A percentile compares a stretch with the other conserved stretches of the same genome.
These are phyloP conservation scores for Apiospora aurea DNA, from an alignment of 2,329 filamentous ascomycete species.

Conservation along the genomic window DNA sequence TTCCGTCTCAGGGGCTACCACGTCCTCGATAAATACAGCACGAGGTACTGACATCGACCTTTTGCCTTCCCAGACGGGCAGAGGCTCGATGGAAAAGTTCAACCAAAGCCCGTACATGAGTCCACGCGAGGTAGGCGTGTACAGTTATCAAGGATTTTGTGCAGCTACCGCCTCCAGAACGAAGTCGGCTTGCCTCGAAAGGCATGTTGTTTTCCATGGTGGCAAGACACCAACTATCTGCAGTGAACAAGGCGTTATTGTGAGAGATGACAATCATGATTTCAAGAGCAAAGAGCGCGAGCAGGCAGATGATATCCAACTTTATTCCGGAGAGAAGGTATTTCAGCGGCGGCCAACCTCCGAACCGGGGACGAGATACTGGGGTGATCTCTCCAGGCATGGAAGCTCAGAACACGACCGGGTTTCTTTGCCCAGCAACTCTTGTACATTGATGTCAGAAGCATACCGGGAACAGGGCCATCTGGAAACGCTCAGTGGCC, in stretches of 20 bases:
- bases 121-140: slow-evolving; percentile 34
- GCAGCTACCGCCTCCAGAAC: slow-evolving; percentile 35
- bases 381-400: neutral
- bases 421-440: neutral
- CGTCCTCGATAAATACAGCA: slow-evolving; percentile 25
- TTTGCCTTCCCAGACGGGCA: slow-evolving; percentile 40
- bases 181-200: slow-evolving; percentile 37
- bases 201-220: slow-evolving; percentile 39
- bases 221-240: slow-evolving; percentile 38
- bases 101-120: slow-evolving; percentile 40
- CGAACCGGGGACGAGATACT: neutral
- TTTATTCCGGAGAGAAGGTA: slow-evolving; percentile 29
- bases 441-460: neutral
- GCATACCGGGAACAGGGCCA: neutral
- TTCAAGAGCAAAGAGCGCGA: neutral
- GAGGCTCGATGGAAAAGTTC: slow-evolving; percentile 42
- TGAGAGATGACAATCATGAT: slow-evolving; percentile 33
- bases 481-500: neutral
- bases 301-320: neutral
- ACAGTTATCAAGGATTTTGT: slow-evolving; percentile 36
- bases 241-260: slow-evolving; percentile 43
- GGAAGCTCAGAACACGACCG: neutral
- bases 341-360: neutral
- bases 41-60: slow-evolving; percentile 42
- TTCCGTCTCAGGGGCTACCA: slow-evolving; percentile 13